Base-by-base conservation (phyloP, 192 early-diverging fungal genomes). In the Backusella circina region DNA sequence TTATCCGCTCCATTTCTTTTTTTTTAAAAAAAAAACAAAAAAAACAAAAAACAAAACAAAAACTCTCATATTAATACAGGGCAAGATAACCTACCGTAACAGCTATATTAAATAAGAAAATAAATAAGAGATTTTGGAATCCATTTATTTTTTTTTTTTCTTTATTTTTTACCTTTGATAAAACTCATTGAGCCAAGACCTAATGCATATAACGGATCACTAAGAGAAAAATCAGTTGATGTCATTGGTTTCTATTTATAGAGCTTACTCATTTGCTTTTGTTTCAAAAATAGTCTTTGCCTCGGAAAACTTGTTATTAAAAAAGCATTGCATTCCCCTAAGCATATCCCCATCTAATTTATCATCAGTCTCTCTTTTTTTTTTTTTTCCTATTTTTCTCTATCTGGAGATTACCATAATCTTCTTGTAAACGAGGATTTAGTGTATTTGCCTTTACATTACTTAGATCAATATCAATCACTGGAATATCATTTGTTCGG, bases 161-260 rank as follows among this genome's bases (percentile, higher is more conserved):
- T 38, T 38, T 41, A 26, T 30, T 57, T 7, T 32, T 51, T 83
- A 88, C 87, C 87, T 85, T 88, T 88, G 39, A 88, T 77, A 71
- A 88, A 88, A 9, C 84, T 82, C 33, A 88, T 80, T 30, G 81
- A 78, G 15, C 87, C 84, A 10, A 83, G 82, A 32, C 87, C 85
- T 30, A 88, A 75, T 47, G 85, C 87, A 70, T 85, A 85, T 16
- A 88, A 73, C 12, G 87, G 87, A 37, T 88, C 84, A 38, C 80
- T 82, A 35, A 5, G n/a, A 61, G 12, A 57, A 61, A 23, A 75
- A 13, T 54, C 51, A 54, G 21, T 28, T 33, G 15, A 51, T 33
- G 32, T 47, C 44, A 51, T 13, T 21, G 13, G 15, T 41, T 47
- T 16, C 28, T 16, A 18, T n/a, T 30, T 66, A 35, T 15, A n/a